Evolutionary conservation across 23 red algal genomes (phyloP).

Genomic region (Gracilaria gracilis): DNA sequence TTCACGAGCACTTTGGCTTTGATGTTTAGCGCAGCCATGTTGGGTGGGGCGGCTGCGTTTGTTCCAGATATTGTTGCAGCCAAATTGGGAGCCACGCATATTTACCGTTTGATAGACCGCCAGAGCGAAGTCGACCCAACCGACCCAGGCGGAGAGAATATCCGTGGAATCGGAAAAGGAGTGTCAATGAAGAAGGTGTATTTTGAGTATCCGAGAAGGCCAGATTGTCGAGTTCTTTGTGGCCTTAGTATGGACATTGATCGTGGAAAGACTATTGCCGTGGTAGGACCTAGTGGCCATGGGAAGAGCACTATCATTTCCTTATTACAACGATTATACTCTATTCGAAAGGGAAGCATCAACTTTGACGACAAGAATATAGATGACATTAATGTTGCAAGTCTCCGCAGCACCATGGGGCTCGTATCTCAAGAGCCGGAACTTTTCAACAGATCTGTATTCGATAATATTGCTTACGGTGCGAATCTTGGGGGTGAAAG

Average conservation of each 20-base stretch:
- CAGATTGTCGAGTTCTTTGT: slow-evolving; percentile 78
- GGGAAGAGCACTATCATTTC: too few species aligned
- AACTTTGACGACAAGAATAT: not conserved
- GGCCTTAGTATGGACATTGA: slow-evolving; percentile 71
- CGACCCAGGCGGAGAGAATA: slow-evolving; percentile 19
- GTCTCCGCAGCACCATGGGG: slow-evolving; percentile 74
- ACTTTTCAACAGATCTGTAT: too few species aligned
- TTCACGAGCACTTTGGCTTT: slow-evolving; percentile 58
- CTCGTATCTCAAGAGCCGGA: not conserved
- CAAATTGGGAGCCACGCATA: slow-evolving; percentile 70
- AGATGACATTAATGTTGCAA: slow-evolving; percentile 37
- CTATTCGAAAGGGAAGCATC: too few species aligned
- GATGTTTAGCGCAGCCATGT: slow-evolving; percentile 67
- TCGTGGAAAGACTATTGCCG: slow-evolving; percentile 64
- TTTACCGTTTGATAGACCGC: slow-evolving; percentile 82
- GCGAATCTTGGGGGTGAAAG: slow-evolving; percentile 42
- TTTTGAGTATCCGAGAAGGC: slow-evolving; percentile 87
- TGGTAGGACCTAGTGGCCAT: slow-evolving; percentile 8
- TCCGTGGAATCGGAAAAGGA: slow-evolving; percentile 16
- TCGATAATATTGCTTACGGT: slow-evolving; percentile 63
- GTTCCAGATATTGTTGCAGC: slow-evolving; percentile 76
- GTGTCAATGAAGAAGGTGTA: slow-evolving; percentile 77
- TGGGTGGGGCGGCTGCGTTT: slow-evolving; percentile 73
- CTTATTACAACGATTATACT: too few species aligned
- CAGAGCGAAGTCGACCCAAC: slow-evolving; percentile 62